phyloP scores from a whole-genome alignment of 768 basidiomycete species.

The Peribolospora baueri region DNA sequence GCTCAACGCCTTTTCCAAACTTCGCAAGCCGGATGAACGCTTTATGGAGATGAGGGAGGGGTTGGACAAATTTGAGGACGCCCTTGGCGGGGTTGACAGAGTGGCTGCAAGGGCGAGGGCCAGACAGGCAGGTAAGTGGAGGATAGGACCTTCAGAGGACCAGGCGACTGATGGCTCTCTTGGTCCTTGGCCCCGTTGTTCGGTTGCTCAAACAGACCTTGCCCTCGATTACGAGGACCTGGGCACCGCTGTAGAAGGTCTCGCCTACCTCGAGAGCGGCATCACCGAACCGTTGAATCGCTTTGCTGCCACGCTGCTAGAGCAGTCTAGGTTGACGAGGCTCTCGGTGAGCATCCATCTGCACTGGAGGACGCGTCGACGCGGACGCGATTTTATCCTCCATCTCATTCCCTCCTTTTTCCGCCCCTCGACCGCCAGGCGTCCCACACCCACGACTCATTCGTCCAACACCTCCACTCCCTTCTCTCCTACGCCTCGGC shows the following conservation, averaged over 20 bases:
- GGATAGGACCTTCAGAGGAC: neutral
- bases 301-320: conserved; percentile 75
- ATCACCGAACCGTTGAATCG: conserved; percentile 94
- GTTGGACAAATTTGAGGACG: conserved; percentile 92
- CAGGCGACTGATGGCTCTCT: neutral
- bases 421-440: conserved; percentile 28
- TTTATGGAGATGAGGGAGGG: conserved; percentile 76
- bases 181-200: neutral
- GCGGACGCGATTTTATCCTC: neutral
- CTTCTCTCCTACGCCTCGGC: conserved; percentile 80
- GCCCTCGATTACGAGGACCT: conserved; percentile 92
- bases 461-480: conserved; percentile 71
- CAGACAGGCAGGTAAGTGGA: conserved; percentile 52
- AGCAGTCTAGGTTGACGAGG: neutral
- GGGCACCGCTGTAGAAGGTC: conserved; percentile 81
- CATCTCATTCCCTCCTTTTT: too few relatives aligned
- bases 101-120: conserved; percentile 52
- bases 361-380: neutral
- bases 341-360: too few relatives aligned
- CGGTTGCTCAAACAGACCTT: conserved; percentile 44
- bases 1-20: conserved; percentile 80
- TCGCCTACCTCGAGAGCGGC: conserved; percentile 92
- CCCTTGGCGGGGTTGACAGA: conserved; percentile 54
- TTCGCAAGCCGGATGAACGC: conserved; percentile 89
- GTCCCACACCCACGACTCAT: conserved; percentile 71